Evolutionary conservation across 2,329 filamentous ascomycete species (phyloP).

Genomic region (Ophiostoma sp.): DNA sequence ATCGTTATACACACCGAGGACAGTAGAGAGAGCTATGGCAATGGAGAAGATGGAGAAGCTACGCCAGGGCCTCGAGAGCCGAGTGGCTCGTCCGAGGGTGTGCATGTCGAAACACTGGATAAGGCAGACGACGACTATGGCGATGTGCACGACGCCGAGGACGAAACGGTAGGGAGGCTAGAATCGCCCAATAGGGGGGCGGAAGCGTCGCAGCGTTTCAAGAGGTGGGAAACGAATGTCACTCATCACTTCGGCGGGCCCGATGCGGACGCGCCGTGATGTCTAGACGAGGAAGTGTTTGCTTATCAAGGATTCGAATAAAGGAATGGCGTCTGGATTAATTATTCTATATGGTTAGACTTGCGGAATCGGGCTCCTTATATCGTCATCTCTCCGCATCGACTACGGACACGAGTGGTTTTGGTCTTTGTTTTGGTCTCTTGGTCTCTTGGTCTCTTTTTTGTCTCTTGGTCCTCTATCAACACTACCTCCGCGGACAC

Average conservation of each 20-base stretch:
- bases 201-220: neutral
- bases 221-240: neutral
- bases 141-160: neutral
- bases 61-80: constrained; percentile 8
- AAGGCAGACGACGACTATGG: constrained; percentile 10
- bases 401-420: constrained; percentile 9
- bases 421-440: constrained; percentile 16
- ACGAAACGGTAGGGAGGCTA: neutral
- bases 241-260: neutral
- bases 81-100: neutral
- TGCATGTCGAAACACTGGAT: neutral
- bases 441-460: constrained; percentile 2
- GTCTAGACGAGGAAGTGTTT: neutral
- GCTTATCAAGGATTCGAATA: neutral
- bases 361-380: neutral
- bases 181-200: neutral
- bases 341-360: neutral
- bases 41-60: neutral
- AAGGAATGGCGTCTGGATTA: neutral
- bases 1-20: constrained; percentile 6
- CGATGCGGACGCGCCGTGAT: neutral
- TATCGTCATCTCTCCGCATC: neutral
- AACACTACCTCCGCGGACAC: neutral
- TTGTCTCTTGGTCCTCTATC: neutral
- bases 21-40: neutral